Evolutionary conservation across 2,329 filamentous ascomycete genomes (phyloP).

Genomic region (Colletotrichum sidae): DNA sequence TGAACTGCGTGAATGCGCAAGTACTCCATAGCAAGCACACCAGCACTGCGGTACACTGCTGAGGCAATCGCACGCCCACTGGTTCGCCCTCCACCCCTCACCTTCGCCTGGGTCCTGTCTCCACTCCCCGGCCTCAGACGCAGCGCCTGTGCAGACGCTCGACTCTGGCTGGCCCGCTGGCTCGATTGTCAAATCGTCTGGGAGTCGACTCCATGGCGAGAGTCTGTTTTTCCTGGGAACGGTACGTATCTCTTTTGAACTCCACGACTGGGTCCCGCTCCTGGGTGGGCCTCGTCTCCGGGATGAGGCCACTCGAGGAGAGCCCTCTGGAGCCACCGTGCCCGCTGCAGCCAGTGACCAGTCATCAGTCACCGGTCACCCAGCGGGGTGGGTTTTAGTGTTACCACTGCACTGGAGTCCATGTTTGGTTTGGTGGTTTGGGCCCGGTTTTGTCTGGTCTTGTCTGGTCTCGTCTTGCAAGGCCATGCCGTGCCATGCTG

Average conservation of each 20-base stretch:
- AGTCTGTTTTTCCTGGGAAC: conserved; percentile 20
- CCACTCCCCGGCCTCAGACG: conserved; percentile 15
- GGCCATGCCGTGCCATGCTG: too few species aligned
- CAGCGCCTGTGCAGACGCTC: conserved; percentile 32
- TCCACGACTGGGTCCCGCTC: conserved; percentile 2
- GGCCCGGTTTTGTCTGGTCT: not conserved
- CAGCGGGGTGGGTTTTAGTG: conserved; percentile 35
- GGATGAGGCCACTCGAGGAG: conserved; percentile 25
- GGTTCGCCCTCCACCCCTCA: conserved; percentile 7
- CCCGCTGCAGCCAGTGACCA: conserved; percentile 22
- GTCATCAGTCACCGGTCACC: conserved; percentile 28
- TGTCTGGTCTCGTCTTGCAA: too few species aligned
- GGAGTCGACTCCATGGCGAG: conserved; percentile 22
- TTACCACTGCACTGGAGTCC: conserved; percentile 34
- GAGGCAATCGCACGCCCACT: not conserved
- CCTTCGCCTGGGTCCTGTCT: not conserved
- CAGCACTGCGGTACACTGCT: not conserved
- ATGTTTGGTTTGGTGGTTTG: conserved; percentile 26
- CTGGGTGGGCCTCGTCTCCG: conserved; percentile 23
- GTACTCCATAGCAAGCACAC: not conserved
- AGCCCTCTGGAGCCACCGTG: conserved; percentile 29
- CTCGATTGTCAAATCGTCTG: conserved; percentile 15
- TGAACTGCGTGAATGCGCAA: too few species aligned
- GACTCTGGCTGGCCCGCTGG: conserved; percentile 19
- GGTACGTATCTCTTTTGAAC: conserved; percentile 15